Percentiles rank a stretch among this genome's conserved stretches.
Conservation (phyloP, 768 basidiomycete genomes). For the Russula lepida region DNA sequence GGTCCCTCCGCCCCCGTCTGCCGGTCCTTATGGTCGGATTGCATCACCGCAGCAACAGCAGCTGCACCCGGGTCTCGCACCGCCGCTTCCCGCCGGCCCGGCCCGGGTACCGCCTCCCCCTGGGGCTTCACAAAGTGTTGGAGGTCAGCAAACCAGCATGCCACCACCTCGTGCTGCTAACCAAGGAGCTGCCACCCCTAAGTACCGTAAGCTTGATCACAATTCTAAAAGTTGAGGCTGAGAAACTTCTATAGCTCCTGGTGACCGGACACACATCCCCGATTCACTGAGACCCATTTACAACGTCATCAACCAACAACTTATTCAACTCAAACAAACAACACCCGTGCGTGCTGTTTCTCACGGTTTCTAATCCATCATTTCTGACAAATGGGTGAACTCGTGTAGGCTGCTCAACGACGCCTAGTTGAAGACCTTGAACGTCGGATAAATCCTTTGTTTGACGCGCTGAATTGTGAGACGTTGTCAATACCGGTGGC, state of each 20-base stretch:
- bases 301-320: conserved; percentile 51
- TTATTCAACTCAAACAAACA: conserved; percentile 61
- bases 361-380: background rate
- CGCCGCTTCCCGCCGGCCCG: conserved; percentile 19
- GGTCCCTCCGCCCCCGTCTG: background rate
- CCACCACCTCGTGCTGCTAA: conserved; percentile 10
- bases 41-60: conserved; percentile 12
- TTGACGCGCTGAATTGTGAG: conserved; percentile 89
- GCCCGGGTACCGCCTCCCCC: conserved; percentile 28
- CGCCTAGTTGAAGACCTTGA: conserved; percentile 83
- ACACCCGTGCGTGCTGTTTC: conserved; percentile 52
- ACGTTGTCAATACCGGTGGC: conserved; percentile 63
- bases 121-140: conserved; percentile 11
- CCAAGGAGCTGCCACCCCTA: conserved; percentile 28
- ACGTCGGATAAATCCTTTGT: conserved; percentile 74
- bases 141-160: background rate
- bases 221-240: background rate
- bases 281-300: conserved; percentile 57
- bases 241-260: conserved; percentile 48
- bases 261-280: conserved; percentile 90
- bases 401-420: conserved; percentile 66
- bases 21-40: conserved; percentile 28
- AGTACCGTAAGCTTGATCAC: conserved; percentile 48
- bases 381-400: conserved; percentile 2
- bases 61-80: conserved; percentile 9